phyloP scores from a whole-genome alignment of 164 flowering plant species.

The Platanus orientalis region DNA sequence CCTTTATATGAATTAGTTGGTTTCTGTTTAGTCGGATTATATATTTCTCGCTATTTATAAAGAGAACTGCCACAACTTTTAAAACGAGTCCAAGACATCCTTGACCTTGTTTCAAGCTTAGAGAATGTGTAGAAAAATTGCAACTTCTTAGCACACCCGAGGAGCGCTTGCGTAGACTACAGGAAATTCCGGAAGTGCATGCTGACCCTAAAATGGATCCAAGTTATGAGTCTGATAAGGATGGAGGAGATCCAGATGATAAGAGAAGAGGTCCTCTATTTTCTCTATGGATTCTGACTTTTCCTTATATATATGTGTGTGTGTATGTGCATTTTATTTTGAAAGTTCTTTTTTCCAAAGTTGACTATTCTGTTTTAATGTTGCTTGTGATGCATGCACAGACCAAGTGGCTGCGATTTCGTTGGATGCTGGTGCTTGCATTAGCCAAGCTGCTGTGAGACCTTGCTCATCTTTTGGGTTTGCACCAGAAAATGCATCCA shows the following conservation, averaged over 20 bases:
- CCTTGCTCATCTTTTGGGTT: conserved; percentile 30
- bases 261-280: conserved; percentile 47
- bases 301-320: background rate
- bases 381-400: conserved; percentile 40
- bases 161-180: conserved; percentile 79
- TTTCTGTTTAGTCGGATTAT: background rate
- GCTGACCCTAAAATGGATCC: conserved; percentile 96
- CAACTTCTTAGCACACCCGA: conserved; percentile 75
- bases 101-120: conserved; percentile 73
- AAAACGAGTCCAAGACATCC: conserved; percentile 26
- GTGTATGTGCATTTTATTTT: background rate
- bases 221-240: conserved; percentile 78
- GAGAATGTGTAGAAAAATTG: conserved; percentile 93
- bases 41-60: background rate
- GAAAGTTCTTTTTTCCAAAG: no score
- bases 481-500: conserved; percentile 25
- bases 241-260: conserved; percentile 52
- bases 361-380: background rate
- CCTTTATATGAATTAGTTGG: no score
- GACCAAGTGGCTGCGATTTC: conserved; percentile 14
- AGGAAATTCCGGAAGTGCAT: conserved; percentile 81
- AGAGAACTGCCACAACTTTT: background rate
- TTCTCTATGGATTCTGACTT: conserved; percentile 3
- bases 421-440: conserved; percentile 26
- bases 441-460: conserved; percentile 17